A percentile compares a stretch with the other conserved stretches of the same genome.
These are phyloP conservation scores for Penicillium roqueforti DNA, from an alignment of 495 filamentous ascomycete species.

Conservation along the genomic window DNA sequence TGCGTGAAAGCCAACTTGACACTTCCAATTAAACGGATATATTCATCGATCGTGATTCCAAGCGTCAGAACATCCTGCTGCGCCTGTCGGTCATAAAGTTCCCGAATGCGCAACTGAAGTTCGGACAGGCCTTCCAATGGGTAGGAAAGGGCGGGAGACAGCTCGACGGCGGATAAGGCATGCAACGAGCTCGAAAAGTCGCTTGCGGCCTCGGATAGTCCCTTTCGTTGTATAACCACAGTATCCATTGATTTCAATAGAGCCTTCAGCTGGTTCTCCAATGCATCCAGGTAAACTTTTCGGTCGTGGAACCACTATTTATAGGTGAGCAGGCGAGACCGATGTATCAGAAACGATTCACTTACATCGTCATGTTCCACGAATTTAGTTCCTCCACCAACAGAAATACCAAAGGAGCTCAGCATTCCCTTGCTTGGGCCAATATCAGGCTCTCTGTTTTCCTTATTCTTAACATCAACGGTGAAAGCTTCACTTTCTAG, in stretches of 20 bases:
- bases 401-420: slow-evolving; percentile 72
- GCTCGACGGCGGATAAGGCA: slow-evolving; percentile 79
- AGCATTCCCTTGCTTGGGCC: slow-evolving; percentile 92
- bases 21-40: slow-evolving; percentile 89
- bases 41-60: slow-evolving; percentile 96
- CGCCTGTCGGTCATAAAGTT: slow-evolving; percentile 93
- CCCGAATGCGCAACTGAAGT: slow-evolving; percentile 86
- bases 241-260: slow-evolving; percentile 89
- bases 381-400: slow-evolving; percentile 77
- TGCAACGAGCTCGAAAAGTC: slow-evolving; percentile 93
- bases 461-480: slow-evolving; percentile 95
- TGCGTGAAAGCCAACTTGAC: slow-evolving; percentile 89
- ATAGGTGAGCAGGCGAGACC: slow-evolving; percentile 7
- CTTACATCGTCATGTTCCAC: slow-evolving; percentile 95
- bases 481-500: slow-evolving; percentile 94
- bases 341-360: slow-evolving; percentile 9
- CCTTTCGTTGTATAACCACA: slow-evolving; percentile 86
- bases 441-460: slow-evolving; percentile 79
- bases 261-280: slow-evolving; percentile 92
- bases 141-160: slow-evolving; percentile 80
- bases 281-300: slow-evolving; percentile 84
- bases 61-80: slow-evolving; percentile 95
- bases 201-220: slow-evolving; percentile 83
- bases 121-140: slow-evolving; percentile 88
- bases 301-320: slow-evolving; percentile 95